phyloP scores from a whole-genome alignment of 257 asterid species.

The Solanum pinnatisectum region DNA sequence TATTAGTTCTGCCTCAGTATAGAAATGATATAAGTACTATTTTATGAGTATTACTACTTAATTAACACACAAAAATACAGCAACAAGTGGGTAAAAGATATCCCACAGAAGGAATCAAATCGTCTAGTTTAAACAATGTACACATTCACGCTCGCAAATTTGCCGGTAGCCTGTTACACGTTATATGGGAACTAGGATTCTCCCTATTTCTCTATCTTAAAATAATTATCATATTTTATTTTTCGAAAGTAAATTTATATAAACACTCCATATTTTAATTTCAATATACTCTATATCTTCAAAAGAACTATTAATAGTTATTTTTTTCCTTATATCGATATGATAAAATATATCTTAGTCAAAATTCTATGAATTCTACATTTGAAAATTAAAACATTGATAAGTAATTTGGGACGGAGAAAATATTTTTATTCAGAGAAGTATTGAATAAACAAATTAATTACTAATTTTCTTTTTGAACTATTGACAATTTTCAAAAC shows the following conservation, averaged over 20 bases:
- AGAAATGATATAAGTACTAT: not conserved
- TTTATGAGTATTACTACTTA: not conserved
- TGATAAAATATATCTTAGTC: not conserved
- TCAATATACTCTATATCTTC: not conserved
- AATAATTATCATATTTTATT: not conserved
- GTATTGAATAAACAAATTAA: no score
- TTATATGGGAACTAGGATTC: not conserved
- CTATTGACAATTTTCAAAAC: no score
- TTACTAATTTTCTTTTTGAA: no score
- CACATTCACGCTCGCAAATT: not conserved
- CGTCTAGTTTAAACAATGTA: not conserved
- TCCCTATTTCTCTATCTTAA: fast-evolving
- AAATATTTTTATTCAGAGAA: no score
- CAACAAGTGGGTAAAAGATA: not conserved
- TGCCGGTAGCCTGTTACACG: not conserved
- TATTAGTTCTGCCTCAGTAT: not conserved
- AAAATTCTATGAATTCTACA: no score
- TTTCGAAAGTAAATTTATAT: not conserved
- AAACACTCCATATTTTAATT: not conserved
- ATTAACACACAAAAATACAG: not conserved
- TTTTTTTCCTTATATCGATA: no score
- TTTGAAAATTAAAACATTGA: no score
- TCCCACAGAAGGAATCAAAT: not conserved
- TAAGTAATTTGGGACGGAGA: no score
- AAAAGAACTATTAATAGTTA: no score